phyloP scores from a whole-genome alignment of 108 stramenopile genomes.

The Aurantiochytrium sp. region DNA sequence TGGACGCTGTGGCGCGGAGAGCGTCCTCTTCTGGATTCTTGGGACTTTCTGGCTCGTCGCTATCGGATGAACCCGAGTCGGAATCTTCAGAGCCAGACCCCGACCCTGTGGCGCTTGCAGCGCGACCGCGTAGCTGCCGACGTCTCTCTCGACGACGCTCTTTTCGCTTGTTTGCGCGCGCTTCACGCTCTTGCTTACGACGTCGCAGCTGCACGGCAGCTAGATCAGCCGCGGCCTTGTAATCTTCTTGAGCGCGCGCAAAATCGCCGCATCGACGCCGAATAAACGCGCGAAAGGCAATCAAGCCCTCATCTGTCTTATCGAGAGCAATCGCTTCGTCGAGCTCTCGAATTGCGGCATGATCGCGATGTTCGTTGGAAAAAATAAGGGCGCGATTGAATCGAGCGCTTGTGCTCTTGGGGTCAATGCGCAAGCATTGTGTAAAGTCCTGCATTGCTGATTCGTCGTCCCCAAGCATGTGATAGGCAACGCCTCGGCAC shows the following conservation, averaged over 20 bases:
- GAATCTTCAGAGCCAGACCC: background rate
- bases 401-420: background rate
- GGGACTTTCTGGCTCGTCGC: background rate
- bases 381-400: background rate
- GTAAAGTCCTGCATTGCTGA: background rate
- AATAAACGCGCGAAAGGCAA: background rate
- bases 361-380: background rate
- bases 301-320: background rate
- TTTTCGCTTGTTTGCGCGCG: background rate
- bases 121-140: background rate
- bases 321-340: background rate
- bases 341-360: background rate
- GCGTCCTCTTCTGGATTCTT: background rate
- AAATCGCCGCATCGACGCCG: background rate
- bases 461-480: background rate
- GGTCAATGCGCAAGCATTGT: background rate
- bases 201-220: background rate
- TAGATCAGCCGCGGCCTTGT: background rate
- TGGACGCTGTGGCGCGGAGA: background rate
- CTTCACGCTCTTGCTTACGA: too few relatives aligned
- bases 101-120: too few relatives aligned
- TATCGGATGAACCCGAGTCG: background rate
- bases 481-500: background rate
- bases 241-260: background rate
- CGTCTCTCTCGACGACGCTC: background rate